Percentiles rank a stretch among this genome's conserved stretches.
phyloP scores from a whole-genome alignment of 2,329 filamentous ascomycete genomes.

The Fusarium secorum region DNA sequence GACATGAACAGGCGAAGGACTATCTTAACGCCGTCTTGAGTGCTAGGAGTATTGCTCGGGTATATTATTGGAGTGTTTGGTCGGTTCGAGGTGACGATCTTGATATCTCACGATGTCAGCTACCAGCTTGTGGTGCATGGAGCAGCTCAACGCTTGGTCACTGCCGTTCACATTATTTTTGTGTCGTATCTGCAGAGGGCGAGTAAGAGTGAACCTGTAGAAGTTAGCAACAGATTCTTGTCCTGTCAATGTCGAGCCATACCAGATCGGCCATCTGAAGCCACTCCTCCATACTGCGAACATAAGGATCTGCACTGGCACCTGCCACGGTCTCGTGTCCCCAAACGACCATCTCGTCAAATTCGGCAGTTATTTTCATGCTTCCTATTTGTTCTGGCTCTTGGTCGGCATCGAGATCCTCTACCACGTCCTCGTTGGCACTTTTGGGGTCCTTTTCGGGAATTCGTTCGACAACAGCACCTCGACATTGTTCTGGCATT shows the following conservation, averaged over 20 bases:
- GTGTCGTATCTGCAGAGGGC: not conserved
- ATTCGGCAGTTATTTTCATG: conserved; percentile 70
- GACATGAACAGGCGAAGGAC: not conserved
- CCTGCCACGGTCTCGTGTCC: conserved; percentile 75
- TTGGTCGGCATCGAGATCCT: conserved; percentile 54
- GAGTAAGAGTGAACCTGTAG: conserved; percentile 38
- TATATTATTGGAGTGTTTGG: not conserved
- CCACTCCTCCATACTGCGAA: conserved; percentile 83
- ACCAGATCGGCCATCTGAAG: conserved; percentile 75
- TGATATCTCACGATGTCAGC: not conserved
- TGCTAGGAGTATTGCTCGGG: not conserved
- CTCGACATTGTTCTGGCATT: conserved; percentile 76
- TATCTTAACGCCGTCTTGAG: not conserved
- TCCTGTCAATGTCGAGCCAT: conserved; percentile 36
- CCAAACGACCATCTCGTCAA: conserved; percentile 84
- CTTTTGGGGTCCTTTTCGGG: conserved; percentile 47
- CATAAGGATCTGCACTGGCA: conserved; percentile 70
- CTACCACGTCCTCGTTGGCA: conserved; percentile 49
- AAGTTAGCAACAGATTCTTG: conserved; percentile 2
- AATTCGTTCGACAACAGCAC: conserved; percentile 61
- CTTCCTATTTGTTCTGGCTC: conserved; percentile 54
- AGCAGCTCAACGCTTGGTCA: not conserved
- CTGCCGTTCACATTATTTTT: not conserved
- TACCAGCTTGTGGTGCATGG: not conserved
- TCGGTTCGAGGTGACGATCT: not conserved